Conservation (phyloP, 2,329 filamentous ascomycete species). For the Monosporascus ibericus region DNA sequence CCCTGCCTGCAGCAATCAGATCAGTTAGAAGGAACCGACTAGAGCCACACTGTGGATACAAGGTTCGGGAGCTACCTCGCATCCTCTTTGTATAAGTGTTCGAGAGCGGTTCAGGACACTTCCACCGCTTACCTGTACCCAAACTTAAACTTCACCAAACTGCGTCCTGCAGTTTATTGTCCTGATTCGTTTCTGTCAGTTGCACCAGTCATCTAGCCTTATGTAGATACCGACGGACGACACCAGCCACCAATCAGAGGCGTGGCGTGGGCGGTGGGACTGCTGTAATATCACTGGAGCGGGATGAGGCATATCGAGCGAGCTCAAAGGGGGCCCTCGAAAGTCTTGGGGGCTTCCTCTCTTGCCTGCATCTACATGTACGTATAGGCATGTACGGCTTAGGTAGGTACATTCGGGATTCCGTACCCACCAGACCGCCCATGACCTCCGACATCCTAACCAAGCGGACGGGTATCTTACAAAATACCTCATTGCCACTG, state of each 20-base stretch:
- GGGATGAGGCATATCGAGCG: not conserved
- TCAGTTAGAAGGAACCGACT: not conserved
- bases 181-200: not conserved
- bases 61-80: not conserved
- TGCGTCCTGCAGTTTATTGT: not conserved
- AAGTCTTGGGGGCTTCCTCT: not conserved
- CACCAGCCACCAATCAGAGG: not conserved
- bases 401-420: not conserved
- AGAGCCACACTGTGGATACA: not conserved
- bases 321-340: not conserved
- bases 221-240: not conserved
- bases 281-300: not conserved
- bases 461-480: not conserved
- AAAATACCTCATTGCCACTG: not conserved
- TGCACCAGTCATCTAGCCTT: not conserved
- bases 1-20: not conserved
- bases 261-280: not conserved
- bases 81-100: not conserved
- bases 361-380: not conserved
- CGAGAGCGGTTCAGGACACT: not conserved
- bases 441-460: not conserved
- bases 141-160: not conserved
- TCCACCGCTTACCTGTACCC: not conserved
- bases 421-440: not conserved
- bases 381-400: not conserved